These are phyloP conservation scores for Citrullus mucosospermus DNA, from an alignment of 306 rosid species.

Conservation along the genomic window DNA sequence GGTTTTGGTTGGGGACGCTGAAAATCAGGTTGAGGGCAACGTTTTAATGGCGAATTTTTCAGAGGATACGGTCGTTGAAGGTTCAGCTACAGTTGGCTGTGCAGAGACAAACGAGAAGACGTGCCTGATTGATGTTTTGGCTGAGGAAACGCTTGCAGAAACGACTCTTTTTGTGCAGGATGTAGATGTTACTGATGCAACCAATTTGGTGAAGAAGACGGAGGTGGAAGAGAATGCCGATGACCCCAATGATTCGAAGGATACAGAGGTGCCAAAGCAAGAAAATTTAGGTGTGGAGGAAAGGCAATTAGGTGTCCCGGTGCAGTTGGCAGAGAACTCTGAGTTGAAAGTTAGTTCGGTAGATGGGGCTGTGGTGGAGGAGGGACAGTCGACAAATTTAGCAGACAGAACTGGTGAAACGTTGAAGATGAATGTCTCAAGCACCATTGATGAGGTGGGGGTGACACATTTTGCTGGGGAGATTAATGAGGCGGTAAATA, in stretches of 20 bases:
- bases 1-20: not conserved
- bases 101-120: not conserved
- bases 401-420: constrained; percentile 4
- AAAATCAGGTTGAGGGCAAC: not conserved
- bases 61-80: not conserved
- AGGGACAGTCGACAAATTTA: not conserved
- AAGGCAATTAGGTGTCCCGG: not conserved
- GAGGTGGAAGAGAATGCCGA: not conserved
- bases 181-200: not conserved
- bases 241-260: not conserved
- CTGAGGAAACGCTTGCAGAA: constrained; percentile 2
- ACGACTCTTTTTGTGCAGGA: not conserved
- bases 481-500: constrained; percentile 6
- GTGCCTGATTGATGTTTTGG: not conserved
- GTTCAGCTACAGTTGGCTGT: not conserved
- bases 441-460: constrained; percentile 15
- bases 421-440: constrained; percentile 14
- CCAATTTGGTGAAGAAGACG: not conserved
- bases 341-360: not conserved
- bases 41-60: not conserved
- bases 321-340: not conserved
- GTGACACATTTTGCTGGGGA: constrained; percentile 1
- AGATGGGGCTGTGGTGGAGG: not conserved
- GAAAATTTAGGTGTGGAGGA: not conserved
- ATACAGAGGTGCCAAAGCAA: not conserved